Conservation (phyloP, 2,329 filamentous ascomycete species). For the Aspergillus hortae region DNA sequence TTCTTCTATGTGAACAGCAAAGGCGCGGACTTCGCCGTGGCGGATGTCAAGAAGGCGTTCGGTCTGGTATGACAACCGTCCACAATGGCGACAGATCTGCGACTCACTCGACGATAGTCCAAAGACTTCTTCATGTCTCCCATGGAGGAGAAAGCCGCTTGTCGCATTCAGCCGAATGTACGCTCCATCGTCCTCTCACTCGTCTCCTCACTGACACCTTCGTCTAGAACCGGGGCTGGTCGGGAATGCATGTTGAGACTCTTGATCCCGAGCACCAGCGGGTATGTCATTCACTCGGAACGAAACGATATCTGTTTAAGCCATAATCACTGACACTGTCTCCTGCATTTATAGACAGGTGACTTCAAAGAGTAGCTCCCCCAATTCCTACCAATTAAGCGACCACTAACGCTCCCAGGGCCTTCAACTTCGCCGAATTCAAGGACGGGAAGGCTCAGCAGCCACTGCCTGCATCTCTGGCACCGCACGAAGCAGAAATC, state of each 20-base stretch:
- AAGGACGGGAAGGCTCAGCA: conserved; percentile 66
- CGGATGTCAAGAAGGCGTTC: conserved; percentile 69
- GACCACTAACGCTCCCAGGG: conserved; percentile 49
- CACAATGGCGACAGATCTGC: background rate
- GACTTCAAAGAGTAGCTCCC: conserved; percentile 78
- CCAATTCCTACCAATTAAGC: background rate
- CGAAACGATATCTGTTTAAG: background rate
- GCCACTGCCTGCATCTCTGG: conserved; percentile 66
- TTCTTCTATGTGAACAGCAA: conserved; percentile 86
- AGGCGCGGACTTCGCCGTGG: conserved; percentile 62
- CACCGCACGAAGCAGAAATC: conserved; percentile 58
- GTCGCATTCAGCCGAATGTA: conserved; percentile 65
- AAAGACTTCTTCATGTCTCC: conserved; percentile 70
- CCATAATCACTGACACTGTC: conserved; percentile 6
- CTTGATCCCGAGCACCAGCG: conserved; percentile 80
- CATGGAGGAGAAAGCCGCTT: conserved; percentile 67
- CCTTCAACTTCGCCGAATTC: conserved; percentile 89
- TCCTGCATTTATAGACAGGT: conserved; percentile 54
- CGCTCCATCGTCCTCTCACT: conserved; percentile 10
- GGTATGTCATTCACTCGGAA: conserved; percentile 41
- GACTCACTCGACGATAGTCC: conserved; percentile 50
- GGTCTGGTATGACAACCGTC: conserved; percentile 55
- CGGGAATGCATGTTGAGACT: conserved; percentile 81
- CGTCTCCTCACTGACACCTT: background rate
- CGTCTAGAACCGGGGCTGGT: conserved; percentile 78